Evolutionary conservation across 2,329 filamentous ascomycete genomes (phyloP).

Genomic region (Nemania sp.): DNA sequence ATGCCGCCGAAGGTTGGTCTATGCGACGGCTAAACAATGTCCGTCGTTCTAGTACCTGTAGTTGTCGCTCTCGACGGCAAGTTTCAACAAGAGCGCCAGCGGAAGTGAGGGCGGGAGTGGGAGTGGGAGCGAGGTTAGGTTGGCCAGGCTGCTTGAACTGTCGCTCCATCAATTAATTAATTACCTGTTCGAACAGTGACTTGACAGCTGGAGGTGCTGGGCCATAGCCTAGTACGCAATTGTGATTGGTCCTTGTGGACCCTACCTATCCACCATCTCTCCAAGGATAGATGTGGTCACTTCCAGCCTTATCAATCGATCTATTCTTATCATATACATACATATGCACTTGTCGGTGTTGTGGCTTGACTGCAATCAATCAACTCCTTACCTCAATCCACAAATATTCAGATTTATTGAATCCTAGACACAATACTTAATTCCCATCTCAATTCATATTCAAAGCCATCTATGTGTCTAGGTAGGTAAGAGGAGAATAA

Average conservation of each 20-base stretch:
- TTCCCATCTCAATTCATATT: too few species aligned
- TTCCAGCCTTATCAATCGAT: slow-evolving; percentile 31
- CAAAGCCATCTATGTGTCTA: too few species aligned
- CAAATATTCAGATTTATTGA: too few species aligned
- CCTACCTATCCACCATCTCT: slow-evolving; percentile 18
- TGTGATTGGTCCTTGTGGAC: slow-evolving; percentile 25
- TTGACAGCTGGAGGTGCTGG: slow-evolving; percentile 37
- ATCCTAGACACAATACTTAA: too few species aligned
- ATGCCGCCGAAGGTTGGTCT: not conserved
- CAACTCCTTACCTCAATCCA: too few species aligned
- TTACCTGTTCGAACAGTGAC: slow-evolving; percentile 18
- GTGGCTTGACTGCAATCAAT: not conserved
- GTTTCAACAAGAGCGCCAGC: not conserved
- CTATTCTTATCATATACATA: slow-evolving; percentile 5
- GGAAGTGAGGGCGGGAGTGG: slow-evolving; percentile 13
- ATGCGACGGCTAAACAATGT: not conserved
- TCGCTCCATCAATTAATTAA: slow-evolving; percentile 10
- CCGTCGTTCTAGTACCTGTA: not conserved
- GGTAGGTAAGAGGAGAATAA: too few species aligned
- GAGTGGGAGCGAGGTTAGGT: too few species aligned
- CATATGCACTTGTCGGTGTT: slow-evolving; percentile 13
- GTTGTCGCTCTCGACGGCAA: slow-evolving; percentile 16
- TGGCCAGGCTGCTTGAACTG: slow-evolving; percentile 10
- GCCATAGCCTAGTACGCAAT: slow-evolving; percentile 22
- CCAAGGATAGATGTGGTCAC: slow-evolving; percentile 36